phyloP scores from a whole-genome alignment of 169 alveolate genomes.

The Amoebophrya sp. region DNA sequence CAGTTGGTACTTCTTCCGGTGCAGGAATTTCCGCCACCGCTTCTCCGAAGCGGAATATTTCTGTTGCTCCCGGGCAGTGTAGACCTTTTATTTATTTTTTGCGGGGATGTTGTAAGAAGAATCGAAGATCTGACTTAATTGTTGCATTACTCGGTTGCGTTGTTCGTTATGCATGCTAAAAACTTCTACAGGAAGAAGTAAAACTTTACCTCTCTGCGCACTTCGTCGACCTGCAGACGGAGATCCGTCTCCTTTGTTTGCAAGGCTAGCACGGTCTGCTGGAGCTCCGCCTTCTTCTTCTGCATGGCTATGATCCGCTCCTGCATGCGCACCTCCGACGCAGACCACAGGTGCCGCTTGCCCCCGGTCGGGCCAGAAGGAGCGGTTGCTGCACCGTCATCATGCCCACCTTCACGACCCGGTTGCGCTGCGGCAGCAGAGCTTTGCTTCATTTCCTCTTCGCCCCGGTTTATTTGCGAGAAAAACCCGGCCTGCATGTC shows the following conservation, averaged over 20 bases:
- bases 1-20: neutral
- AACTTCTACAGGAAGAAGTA: neutral
- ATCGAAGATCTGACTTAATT: neutral
- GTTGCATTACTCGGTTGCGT: neutral
- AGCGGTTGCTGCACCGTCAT: neutral
- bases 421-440: neutral
- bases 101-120: neutral
- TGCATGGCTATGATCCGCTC: neutral
- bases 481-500: neutral
- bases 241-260: neutral
- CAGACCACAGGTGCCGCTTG: neutral
- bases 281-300: neutral
- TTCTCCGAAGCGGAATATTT: neutral
- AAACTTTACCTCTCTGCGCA: neutral
- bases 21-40: neutral
- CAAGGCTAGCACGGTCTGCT: neutral
- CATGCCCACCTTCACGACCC: neutral
- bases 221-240: neutral
- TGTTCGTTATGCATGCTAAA: too few relatives aligned
- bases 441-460: neutral
- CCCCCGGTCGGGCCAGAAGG: neutral
- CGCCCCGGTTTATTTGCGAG: neutral
- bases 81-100: neutral
- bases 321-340: neutral
- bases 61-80: neutral